Percentiles rank a stretch among this genome's conserved stretches.
phyloP scores from a whole-genome alignment of 441 rosid species.

The Gossypium armourianum region DNA sequence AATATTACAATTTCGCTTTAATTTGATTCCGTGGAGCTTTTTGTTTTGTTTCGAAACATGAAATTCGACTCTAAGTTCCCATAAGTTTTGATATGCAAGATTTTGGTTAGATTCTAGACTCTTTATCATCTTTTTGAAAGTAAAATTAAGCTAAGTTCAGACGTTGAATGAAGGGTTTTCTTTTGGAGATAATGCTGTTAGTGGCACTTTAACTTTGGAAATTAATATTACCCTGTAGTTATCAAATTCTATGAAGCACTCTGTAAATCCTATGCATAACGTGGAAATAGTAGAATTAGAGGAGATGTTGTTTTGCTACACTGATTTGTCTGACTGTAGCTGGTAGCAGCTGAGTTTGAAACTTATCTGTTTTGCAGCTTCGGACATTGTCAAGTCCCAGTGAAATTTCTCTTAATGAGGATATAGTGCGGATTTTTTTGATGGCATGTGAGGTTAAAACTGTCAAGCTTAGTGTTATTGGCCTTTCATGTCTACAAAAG shows the following conservation, averaged over 20 bases:
- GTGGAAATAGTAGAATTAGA: neutral
- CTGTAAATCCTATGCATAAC: neutral
- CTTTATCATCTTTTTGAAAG: neutral
- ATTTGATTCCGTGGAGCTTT: conserved; percentile 4
- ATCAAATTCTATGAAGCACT: neutral
- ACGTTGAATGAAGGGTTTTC: neutral
- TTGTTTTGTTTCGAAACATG: neutral
- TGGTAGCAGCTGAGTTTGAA: conserved; percentile 4
- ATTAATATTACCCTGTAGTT: neutral
- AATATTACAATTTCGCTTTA: neutral
- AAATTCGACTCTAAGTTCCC: neutral
- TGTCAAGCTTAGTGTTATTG: conserved; percentile 77
- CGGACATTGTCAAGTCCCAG: conserved; percentile 70
- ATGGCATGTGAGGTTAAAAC: conserved; percentile 87
- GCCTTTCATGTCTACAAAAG: conserved; percentile 86
- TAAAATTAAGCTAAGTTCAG: neutral
- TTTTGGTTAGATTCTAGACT: neutral
- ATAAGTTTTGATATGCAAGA: neutral
- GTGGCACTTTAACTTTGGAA: neutral
- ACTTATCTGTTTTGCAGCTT: conserved; percentile 40
- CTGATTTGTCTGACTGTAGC: neutral
- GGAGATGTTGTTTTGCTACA: neutral
- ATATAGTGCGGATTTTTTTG: conserved; percentile 70
- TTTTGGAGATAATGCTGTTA: neutral
- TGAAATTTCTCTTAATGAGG: conserved; percentile 75